Conservation (phyloP, 352 stramenopile genomes). For the Pythium myriotylum region DNA sequence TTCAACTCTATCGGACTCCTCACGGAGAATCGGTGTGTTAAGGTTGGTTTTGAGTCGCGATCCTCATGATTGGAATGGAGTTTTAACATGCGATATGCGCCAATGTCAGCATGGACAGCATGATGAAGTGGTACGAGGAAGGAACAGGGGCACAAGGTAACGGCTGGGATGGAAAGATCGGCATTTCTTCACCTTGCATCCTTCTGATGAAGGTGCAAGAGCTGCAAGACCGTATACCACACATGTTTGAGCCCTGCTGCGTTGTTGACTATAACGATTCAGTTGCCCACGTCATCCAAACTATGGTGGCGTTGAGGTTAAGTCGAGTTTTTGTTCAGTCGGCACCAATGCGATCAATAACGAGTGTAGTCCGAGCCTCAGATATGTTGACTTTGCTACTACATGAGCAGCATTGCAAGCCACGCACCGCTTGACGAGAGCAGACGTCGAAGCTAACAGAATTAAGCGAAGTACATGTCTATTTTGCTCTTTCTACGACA, state of each 20-base stretch:
- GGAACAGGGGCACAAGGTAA: no score
- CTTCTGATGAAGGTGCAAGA: slow-evolving; percentile 30
- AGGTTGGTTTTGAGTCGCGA: no score
- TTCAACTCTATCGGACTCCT: no score
- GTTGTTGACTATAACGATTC: slow-evolving; percentile 39
- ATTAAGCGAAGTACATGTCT: no score
- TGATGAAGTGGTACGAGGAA: no score
- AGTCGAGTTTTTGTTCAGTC: slow-evolving; percentile 35
- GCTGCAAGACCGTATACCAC: slow-evolving; percentile 14
- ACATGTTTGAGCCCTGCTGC: slow-evolving; percentile 3
- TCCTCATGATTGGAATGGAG: no score
- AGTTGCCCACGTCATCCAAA: slow-evolving; percentile 43
- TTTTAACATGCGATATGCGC: no score
- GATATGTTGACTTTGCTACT: slow-evolving; percentile 60
- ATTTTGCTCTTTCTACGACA: slow-evolving; percentile 32
- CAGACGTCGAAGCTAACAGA: background rate
- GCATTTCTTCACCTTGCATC: background rate
- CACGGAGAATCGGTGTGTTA: no score
- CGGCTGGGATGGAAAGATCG: background rate
- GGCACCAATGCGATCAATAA: slow-evolving; percentile 12
- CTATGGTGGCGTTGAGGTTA: slow-evolving; percentile 42
- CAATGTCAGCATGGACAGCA: no score
- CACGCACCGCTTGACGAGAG: slow-evolving; percentile 14
- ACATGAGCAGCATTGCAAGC: slow-evolving; percentile 44
- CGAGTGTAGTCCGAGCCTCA: slow-evolving; percentile 45